A percentile compares a stretch with the other conserved stretches of the same genome.
phyloP scores from a whole-genome alignment of 805 yeast genomes.

The Candida silvicultrix region DNA sequence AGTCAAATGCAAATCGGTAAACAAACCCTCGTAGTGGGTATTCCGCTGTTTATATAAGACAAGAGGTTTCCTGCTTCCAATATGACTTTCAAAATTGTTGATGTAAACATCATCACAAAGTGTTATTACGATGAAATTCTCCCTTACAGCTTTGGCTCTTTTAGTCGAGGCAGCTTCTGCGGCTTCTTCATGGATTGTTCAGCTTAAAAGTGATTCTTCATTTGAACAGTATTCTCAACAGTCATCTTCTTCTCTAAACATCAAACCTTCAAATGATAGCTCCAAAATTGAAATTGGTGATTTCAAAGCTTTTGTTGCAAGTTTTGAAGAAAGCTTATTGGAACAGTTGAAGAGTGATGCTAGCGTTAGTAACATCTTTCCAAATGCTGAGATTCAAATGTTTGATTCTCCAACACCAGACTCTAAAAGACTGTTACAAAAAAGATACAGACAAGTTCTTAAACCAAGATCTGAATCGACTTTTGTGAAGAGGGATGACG shows the following conservation, averaged over 20 bases:
- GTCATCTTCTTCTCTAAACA: too few species aligned
- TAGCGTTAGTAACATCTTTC: constrained; percentile 55
- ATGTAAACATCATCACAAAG: too few species aligned
- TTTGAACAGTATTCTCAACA: neutral
- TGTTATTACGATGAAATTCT: neutral
- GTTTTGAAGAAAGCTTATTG: constrained; percentile 37
- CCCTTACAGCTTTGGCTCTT: neutral
- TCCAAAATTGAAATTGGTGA: neutral
- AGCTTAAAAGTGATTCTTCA: neutral
- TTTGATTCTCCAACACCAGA: constrained; percentile 27
- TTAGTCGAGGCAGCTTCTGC: neutral
- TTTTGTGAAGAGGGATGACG: constrained; percentile 1
- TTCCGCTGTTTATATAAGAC: too few species aligned
- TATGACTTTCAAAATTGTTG: too few species aligned
- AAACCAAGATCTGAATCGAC: constrained; percentile 6
- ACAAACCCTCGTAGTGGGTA: too few species aligned
- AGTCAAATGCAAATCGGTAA: too few species aligned
- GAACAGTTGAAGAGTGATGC: constrained; percentile 45
- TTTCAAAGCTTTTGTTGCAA: constrained; percentile 60
- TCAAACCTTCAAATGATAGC: neutral
- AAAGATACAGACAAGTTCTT: too few species aligned
- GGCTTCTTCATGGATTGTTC: neutral
- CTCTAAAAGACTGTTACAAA: neutral
- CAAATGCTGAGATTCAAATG: constrained; percentile 53
- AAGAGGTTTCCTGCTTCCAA: too few species aligned